Evolutionary conservation across 169 alveolate genomes (phyloP), one percentile per base, ranked within the genome.

Genomic region (Babesia bovis): DNA sequence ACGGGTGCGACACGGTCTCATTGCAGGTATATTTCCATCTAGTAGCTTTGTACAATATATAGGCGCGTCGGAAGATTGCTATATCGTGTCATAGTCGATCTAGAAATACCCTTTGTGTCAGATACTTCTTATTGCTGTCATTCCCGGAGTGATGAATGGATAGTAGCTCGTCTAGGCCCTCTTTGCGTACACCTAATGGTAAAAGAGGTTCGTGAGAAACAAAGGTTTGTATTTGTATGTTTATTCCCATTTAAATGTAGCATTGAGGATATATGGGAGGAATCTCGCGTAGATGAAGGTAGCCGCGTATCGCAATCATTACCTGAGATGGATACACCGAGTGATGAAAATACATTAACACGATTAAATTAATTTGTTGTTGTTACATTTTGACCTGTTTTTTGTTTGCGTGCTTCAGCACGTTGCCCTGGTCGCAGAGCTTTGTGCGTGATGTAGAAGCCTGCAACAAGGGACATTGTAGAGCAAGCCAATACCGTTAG

Each of bases 141-240:
- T 33, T 84, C 85, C 53, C 57, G 90, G 28, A 65, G 50, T 52
- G 93, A 90, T 78, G 93, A 90, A 51, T 90, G 94, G 94, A 81
- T 85, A 30, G 71, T 90, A 4, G 85, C 93, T 1, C 93, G 83
- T 36, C 85, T 90, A 51, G 94, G 93, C 4, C 93, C 93, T 0
- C 85, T 90, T 1, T 82, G 84, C 57, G 84, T 90, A 23, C 91
- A 90, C 74, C 81, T 90, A 2, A 73, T 90, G 68, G 82, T 87
- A 2, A 41, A 85, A 44, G 84, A 83, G 21, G 71, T 77, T 40
- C 67, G 94, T 36, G 74, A 83, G 38, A 13, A 28, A 19, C 89
- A 90, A 63, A 88, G 86, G 86, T 78, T 36, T 32, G 28, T 19
- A 5, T 4, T 55, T 69, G 28, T 2, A 10, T 17, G 21, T 36